Conservation (phyloP, 805 yeast species). For the Suhomyces sp. region DNA sequence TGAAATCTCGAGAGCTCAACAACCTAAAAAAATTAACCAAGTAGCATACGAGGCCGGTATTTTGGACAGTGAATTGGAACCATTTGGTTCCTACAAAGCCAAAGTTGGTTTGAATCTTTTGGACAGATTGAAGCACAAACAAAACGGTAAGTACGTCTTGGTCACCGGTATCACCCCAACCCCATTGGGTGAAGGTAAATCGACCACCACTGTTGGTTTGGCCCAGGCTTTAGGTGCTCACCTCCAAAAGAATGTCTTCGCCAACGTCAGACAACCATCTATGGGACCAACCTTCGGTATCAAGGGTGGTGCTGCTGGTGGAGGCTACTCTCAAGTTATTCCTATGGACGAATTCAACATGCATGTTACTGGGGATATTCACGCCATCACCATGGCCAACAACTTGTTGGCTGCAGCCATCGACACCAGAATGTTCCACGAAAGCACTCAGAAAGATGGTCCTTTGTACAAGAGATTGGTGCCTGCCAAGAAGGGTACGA, state of each 20-base stretch:
- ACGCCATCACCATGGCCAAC: conserved; percentile 92
- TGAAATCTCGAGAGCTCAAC: conserved; percentile 84
- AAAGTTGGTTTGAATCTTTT: conserved; percentile 69
- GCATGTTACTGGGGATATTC: conserved; percentile 97
- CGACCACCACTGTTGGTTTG: conserved; percentile 92
- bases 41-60: conserved; percentile 85
- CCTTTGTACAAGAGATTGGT: conserved; percentile 80
- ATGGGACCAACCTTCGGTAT: conserved; percentile 99
- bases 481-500: conserved; percentile 76
- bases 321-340: conserved; percentile 95
- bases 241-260: conserved; percentile 76
- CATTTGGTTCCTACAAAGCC: conserved; percentile 86
- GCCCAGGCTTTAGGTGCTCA: conserved; percentile 97
- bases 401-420: conserved; percentile 94
- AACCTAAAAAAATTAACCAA: conserved; percentile 74
- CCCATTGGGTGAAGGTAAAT: conserved; percentile 96
- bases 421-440: conserved; percentile 96
- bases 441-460: conserved; percentile 76
- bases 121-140: conserved; percentile 56
- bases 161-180: conserved; percentile 99
- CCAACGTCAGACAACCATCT: conserved; percentile 95
- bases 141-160: conserved; percentile 80
- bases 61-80: conserved; percentile 73
- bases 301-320: conserved; percentile 99
- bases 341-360: conserved; percentile 99